These are phyloP conservation scores for Vachellia pachyceras DNA, from an alignment of 306 rosid genomes.

Conservation along the genomic window DNA sequence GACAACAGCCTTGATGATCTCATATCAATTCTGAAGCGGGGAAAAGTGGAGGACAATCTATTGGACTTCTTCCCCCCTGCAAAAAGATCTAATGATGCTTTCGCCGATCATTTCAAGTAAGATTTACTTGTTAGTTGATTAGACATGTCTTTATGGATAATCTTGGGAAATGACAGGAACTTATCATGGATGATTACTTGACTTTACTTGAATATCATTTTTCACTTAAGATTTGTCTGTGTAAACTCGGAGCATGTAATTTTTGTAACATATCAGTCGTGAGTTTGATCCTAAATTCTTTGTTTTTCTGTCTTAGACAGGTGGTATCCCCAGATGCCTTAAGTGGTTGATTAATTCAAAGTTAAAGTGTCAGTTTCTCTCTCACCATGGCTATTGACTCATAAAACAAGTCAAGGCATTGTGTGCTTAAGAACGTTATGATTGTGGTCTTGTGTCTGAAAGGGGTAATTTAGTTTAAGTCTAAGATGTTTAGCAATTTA, in stretches of 20 bases:
- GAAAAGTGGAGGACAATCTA: constrained; percentile 95
- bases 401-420: background rate
- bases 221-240: background rate
- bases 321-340: background rate
- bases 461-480: background rate
- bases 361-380: background rate
- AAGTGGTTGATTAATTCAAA: background rate
- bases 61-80: constrained; percentile 87
- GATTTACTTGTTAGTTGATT: constrained; percentile 30
- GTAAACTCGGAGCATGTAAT: background rate
- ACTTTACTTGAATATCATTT: background rate
- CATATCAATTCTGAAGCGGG: constrained; percentile 92
- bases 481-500: background rate
- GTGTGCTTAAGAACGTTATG: background rate
- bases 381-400: background rate
- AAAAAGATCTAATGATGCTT: constrained; percentile 79
- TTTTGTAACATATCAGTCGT: background rate
- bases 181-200: background rate
- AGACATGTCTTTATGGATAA: background rate
- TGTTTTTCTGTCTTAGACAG: background rate
- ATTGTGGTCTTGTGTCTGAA: background rate
- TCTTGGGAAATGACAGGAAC: background rate
- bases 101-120: constrained; percentile 98
- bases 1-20: constrained; percentile 99
- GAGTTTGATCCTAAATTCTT: background rate